phyloP scores from a whole-genome alignment of 495 filamentous ascomycete genomes.

The Xylaria longipes region DNA sequence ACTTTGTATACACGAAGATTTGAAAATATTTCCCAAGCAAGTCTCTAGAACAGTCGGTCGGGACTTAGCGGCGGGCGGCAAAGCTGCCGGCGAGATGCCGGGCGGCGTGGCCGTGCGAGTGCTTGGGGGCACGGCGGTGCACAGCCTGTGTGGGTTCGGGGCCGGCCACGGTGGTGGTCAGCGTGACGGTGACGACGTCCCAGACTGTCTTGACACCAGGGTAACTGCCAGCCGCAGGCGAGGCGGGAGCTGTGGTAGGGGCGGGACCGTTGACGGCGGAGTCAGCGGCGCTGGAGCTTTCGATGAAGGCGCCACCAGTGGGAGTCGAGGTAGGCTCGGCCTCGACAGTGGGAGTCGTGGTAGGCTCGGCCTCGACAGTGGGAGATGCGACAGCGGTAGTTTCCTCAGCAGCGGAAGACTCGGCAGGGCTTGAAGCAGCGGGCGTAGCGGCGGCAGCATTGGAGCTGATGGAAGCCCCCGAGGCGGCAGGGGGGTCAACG shows the following conservation, averaged over 20 bases:
- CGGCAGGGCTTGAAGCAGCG: slow-evolving; percentile 35
- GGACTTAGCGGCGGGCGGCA: slow-evolving; percentile 33
- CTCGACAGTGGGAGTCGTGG: slow-evolving; percentile 34
- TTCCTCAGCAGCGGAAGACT: slow-evolving; percentile 46
- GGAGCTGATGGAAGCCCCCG: slow-evolving; percentile 18
- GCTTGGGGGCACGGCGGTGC: slow-evolving; percentile 31
- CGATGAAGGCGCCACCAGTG: slow-evolving; percentile 30
- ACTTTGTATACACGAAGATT: slow-evolving; percentile 15
- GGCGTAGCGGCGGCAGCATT: slow-evolving; percentile 14
- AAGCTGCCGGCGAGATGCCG: slow-evolving; percentile 34
- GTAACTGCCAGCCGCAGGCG: slow-evolving; percentile 44
- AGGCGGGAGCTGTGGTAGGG: slow-evolving; percentile 40
- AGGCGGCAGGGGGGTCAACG: slow-evolving; percentile 28
- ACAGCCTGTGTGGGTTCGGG: slow-evolving; percentile 21
- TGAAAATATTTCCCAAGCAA: background rate
- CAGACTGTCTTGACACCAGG: slow-evolving; percentile 59
- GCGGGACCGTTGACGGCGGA: background rate
- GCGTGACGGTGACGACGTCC: slow-evolving; percentile 59
- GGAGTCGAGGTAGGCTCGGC: slow-evolving; percentile 5
- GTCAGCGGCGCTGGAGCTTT: slow-evolving; percentile 34
- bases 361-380: slow-evolving; percentile 30
- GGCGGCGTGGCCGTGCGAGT: slow-evolving; percentile 34
- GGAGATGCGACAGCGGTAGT: slow-evolving; percentile 34
- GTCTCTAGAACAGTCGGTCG: background rate
- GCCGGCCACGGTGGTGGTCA: slow-evolving; percentile 32